Evolutionary conservation across 2,329 filamentous ascomycete species (phyloP), one percentile per base, ranked within the genome.

Genomic region (Myrmaecium sp.): DNA sequence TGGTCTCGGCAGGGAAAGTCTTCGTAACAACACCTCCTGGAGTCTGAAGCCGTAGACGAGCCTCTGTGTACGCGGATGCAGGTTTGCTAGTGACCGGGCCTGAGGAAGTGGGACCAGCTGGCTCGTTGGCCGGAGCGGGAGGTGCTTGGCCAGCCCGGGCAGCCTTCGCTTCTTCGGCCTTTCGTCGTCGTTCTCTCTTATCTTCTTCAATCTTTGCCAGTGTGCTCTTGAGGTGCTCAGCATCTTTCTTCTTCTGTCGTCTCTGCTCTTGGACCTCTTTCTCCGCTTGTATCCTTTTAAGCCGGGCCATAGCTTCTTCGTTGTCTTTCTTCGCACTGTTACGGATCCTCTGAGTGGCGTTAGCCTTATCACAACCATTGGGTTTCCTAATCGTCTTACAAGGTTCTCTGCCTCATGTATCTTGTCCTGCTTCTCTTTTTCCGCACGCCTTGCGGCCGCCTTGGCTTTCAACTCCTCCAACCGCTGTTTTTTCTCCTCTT

Each of bases 141-240:
- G 57, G 49, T 10, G 59, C 56, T 28, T 69, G 62, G n/a, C 86
- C 84, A 38, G 83, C 80, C n/a, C 86, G 69, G 29, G 71, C 69
- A 1, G 84, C 84, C 57, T 86, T 92, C 40, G 82, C 79, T 30
- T 71, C 63, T 44, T 93, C 89, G 3, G 81, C 75, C 50, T 89
- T 92, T 36, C 76, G 66, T 36, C 79, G 74, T 28, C 89, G 73
- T 43, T 86, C 83, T 40, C 81, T 78, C 61, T 91, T 94, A 58
- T 95, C 84, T 9, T 79, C 84, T 40, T 89, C 84, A 36, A 98
- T 93, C 64, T 84, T 84, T 30, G 82, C 84, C 55, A 83, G 76
- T 50, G 94, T 86, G 18, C 79, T 71, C 53, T 76, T 80, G 62
- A 86, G 89, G 7, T 82, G 86, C 22, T 82, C 81, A 6, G 76